Evolutionary conservation across 2,329 filamentous ascomycete species (phyloP), one percentile per base, ranked within the genome.

Genomic region (Venturiaceae sp.): DNA sequence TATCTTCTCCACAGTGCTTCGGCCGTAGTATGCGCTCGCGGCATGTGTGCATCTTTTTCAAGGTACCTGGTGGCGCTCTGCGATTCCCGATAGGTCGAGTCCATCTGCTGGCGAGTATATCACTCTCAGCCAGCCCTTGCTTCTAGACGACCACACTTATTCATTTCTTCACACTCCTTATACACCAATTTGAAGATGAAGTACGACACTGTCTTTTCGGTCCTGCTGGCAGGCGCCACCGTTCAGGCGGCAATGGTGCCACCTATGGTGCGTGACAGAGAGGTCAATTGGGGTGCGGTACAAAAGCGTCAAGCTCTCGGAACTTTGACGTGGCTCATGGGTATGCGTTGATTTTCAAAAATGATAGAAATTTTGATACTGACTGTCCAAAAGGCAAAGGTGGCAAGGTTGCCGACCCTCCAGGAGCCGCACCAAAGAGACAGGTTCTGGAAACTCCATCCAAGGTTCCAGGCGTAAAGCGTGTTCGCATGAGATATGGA

Each of bases 401-500:
- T 37, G 55, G 55, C 16, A 58, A 58, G 26, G 55, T 58, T 9
- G 39, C 39, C 5, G 39, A 47, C 13, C 39, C 39, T 32, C 16
- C 55, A n/a, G 55, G 55, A 47, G 39, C 55, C 6, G 41, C 21
- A 14, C 39, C 55, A 21, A 47, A 30, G 34, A 47, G 33, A 30
- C 28, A 21, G 26, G 41, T 33, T 5, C 21, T 6, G 7, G 28
- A 33, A n/a, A 19, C 55, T 19, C 28, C 30, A 5, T 50, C 55
- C 8, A 28, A 19, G n/a, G 39, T 58, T 30, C 19, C 58, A 23
- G 44, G 44, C 19, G 26, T 16, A 19, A 57, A 58, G 21, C 19
- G 26, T n/a, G 30, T 59, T 23, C 59, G 59, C 26, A 36, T 59
- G 52, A 33, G 58, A 34, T 33, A 59, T 28, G 58, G 58, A 8